phyloP scores from a whole-genome alignment of 495 filamentous ascomycete species.

The Xylaria intraflava region DNA sequence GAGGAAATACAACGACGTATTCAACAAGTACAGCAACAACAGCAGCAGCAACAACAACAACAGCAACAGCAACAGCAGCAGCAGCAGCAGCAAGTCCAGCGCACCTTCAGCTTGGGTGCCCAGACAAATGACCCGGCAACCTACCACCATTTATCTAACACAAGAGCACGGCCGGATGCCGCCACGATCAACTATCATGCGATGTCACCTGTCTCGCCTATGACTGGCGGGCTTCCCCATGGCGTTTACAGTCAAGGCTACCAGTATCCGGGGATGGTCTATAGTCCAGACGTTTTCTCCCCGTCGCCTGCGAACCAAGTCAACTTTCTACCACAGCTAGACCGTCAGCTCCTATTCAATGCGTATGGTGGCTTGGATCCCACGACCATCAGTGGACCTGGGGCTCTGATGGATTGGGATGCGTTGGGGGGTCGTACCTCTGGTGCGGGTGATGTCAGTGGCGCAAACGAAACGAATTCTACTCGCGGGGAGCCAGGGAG shows the following conservation, averaged over 20 bases:
- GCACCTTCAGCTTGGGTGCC: constrained; percentile 30
- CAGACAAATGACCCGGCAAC: constrained; percentile 33
- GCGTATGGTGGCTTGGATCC: constrained; percentile 63
- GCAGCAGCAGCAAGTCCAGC: constrained; percentile 34
- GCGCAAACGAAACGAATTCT: constrained; percentile 54
- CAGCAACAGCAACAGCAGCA: constrained; percentile 25
- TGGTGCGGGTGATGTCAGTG: constrained; percentile 53
- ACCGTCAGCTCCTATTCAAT: constrained; percentile 72
- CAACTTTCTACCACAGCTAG: constrained; percentile 53
- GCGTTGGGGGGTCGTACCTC: constrained; percentile 20
- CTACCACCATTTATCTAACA: constrained; percentile 36
- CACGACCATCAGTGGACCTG: constrained; percentile 24
- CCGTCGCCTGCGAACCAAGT: constrained; percentile 38
- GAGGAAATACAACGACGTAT: constrained; percentile 24
- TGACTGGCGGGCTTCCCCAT: constrained; percentile 28
- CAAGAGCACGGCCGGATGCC: constrained; percentile 29
- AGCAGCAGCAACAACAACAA: constrained; percentile 28
- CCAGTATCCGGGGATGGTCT: constrained; percentile 33
- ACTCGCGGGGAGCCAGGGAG: constrained; percentile 13
- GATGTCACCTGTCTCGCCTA: constrained; percentile 41
- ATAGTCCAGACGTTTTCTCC: constrained; percentile 40
- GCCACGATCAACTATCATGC: constrained; percentile 35
- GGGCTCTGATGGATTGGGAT: constrained; percentile 28
- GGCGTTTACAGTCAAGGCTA: constrained; percentile 28
- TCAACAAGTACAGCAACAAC: constrained; percentile 20